These are phyloP conservation scores for Pezicula neosporulosa DNA, from an alignment of 2,329 filamentous ascomycete genomes.

Conservation along the genomic window DNA sequence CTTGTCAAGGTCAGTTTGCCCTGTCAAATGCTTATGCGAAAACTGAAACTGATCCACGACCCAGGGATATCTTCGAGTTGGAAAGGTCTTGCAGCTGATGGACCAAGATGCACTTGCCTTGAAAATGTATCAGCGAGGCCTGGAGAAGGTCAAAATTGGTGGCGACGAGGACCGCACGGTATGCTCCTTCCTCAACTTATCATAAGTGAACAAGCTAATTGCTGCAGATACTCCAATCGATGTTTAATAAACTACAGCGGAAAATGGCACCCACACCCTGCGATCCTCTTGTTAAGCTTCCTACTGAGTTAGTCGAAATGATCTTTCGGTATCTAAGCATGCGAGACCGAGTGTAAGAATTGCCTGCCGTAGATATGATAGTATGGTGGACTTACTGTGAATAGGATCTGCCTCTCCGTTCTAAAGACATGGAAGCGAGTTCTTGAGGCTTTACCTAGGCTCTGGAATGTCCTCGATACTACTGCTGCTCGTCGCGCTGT, in stretches of 20 bases:
- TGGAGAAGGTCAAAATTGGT: conserved; percentile 28
- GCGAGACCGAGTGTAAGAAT: conserved; percentile 25
- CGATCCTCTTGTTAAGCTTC: conserved; percentile 29
- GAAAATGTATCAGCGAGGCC: conserved; percentile 29
- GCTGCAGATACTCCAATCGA: conserved; percentile 23
- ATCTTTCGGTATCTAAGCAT: conserved; percentile 23
- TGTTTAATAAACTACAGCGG: conserved; percentile 24
- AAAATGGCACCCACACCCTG: conserved; percentile 19
- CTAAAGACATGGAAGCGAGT: conserved; percentile 25
- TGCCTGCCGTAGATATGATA: neutral
- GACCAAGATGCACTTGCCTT: conserved; percentile 24
- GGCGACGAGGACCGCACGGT: conserved; percentile 24
- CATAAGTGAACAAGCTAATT: conserved; percentile 3
- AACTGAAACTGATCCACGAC: neutral
- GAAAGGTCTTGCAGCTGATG: conserved; percentile 27
- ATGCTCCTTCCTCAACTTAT: neutral
- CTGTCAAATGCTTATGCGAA: neutral
- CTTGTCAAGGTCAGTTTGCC: conserved; percentile 21
- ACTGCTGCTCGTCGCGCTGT: conserved; percentile 12
- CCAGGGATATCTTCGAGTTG: conserved; percentile 30
- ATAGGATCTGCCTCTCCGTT: conserved; percentile 26
- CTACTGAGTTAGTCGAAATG: conserved; percentile 29
- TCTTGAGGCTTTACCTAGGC: conserved; percentile 23
- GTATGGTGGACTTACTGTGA: neutral
- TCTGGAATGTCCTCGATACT: conserved; percentile 28